These are phyloP conservation scores for Coemansia sp. DNA, from an alignment of 192 early-diverging fungal species.

Conservation along the genomic window DNA sequence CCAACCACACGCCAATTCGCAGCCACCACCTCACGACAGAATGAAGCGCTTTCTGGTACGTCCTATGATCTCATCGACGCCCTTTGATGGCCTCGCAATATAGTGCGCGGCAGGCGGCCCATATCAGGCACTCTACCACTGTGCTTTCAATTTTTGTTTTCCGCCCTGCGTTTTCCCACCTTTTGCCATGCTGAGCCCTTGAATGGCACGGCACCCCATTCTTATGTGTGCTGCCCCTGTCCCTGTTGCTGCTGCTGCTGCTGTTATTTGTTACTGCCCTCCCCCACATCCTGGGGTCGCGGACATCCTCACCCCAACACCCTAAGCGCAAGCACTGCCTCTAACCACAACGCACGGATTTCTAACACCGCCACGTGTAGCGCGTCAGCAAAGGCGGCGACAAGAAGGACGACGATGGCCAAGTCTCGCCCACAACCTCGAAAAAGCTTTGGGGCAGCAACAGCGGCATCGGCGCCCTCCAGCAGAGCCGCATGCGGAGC, in stretches of 20 bases:
- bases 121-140: conserved; percentile 2
- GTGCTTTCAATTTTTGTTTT: background rate
- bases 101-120: too few species aligned
- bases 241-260: background rate
- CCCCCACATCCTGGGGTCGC: too few species aligned
- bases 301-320: too few species aligned
- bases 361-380: conserved; percentile 28
- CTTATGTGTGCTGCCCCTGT: background rate
- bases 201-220: too few species aligned
- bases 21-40: too few species aligned
- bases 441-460: conserved; percentile 31
- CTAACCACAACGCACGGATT: too few species aligned
- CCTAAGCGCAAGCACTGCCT: too few species aligned
- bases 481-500: conserved; percentile 30
- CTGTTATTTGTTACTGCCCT: background rate
- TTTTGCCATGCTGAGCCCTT: too few species aligned
- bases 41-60: conserved; percentile 30
- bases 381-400: conserved; percentile 31
- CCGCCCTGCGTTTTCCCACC: too few species aligned
- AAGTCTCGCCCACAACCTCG: conserved; percentile 6
- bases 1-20: too few species aligned
- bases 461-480: conserved; percentile 21
- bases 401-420: conserved; percentile 24
- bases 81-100: too few species aligned
- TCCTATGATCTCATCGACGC: too few species aligned